These are phyloP conservation scores for Phialophora verrucosa DNA, from an alignment of 2,329 filamentous ascomycete species.

Conservation along the genomic window DNA sequence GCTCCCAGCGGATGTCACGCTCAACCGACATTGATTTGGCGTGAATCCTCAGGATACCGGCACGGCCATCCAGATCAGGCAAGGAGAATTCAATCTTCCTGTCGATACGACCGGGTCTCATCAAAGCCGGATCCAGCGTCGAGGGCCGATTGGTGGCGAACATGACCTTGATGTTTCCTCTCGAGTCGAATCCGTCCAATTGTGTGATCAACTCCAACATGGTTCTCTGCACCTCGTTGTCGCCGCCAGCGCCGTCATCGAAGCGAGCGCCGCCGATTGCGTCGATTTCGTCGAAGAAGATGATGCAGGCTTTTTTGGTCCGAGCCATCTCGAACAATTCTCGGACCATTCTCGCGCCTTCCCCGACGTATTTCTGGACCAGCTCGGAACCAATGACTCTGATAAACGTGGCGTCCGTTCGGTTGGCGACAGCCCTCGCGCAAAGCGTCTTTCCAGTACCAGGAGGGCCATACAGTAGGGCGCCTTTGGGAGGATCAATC, in stretches of 20 bases:
- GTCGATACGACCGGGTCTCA: slow-evolving; percentile 82
- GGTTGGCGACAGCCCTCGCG: slow-evolving; percentile 93
- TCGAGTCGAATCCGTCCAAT: slow-evolving; percentile 91
- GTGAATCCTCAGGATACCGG: slow-evolving; percentile 89
- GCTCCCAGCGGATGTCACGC: slow-evolving; percentile 97
- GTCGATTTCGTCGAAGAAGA: slow-evolving; percentile 99
- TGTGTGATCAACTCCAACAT: slow-evolving; percentile 99
- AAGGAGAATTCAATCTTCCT: slow-evolving; percentile 99
- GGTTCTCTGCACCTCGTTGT: slow-evolving; percentile 96
- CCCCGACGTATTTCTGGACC: slow-evolving; percentile 98
- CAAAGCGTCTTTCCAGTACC: slow-evolving; percentile 99
- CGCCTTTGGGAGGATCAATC: slow-evolving; percentile 97
- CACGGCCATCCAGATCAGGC: slow-evolving; percentile 93
- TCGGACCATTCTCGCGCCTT: slow-evolving; percentile 96
- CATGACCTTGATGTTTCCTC: slow-evolving; percentile 99
- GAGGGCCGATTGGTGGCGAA: slow-evolving; percentile 97
- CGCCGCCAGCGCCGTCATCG: slow-evolving; percentile 92
- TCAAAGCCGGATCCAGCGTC: slow-evolving; percentile 92
- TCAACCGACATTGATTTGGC: slow-evolving; percentile 83
- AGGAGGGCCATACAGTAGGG: slow-evolving; percentile 92
- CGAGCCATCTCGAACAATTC: slow-evolving; percentile 99
- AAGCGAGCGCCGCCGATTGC: slow-evolving; percentile 95
- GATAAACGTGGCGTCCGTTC: slow-evolving; percentile 98
- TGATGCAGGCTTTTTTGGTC: slow-evolving; percentile 99
- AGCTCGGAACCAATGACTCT: slow-evolving; percentile 97